Evolutionary conservation across 2,329 filamentous ascomycete species (phyloP).

Genomic region (Colletotrichum falcatum): DNA sequence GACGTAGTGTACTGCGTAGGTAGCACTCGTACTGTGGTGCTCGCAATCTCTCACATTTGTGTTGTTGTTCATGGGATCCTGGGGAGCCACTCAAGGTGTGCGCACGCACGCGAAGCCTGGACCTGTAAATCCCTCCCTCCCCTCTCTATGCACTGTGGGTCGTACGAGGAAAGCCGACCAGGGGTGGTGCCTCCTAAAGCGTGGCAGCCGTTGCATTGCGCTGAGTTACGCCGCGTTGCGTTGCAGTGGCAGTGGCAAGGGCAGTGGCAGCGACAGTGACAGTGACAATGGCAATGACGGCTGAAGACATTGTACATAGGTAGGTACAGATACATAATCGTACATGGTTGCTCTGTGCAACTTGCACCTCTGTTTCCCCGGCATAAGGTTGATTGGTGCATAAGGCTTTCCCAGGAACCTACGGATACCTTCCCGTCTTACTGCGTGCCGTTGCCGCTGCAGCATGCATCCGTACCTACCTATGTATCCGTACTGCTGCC

Average conservation of each 20-base stretch:
- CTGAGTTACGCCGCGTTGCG: neutral
- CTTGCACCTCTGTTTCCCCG: neutral
- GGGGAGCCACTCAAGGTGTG: neutral
- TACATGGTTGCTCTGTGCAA: neutral
- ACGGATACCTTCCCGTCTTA: conserved; percentile 8
- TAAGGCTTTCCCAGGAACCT: conserved; percentile 2
- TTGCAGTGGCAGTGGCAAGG: neutral
- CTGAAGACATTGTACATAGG: no score
- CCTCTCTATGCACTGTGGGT: conserved; percentile 1
- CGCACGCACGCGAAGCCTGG: conserved; percentile 16
- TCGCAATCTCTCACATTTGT: conserved; percentile 2
- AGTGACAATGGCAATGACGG: no score
- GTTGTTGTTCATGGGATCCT: conserved; percentile 1
- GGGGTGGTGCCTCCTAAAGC: neutral
- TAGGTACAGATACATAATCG: no score
- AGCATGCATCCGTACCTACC: no score
- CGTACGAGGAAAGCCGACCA: conserved; percentile 6
- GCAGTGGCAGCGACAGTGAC: no score
- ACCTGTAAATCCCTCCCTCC: neutral
- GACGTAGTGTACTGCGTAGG: no score
- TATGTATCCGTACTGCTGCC: conserved; percentile 1
- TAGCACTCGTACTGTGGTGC: neutral
- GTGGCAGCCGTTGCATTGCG: conserved; percentile 1
- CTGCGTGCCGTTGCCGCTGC: conserved; percentile 1
- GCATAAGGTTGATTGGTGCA: neutral